Conservation (phyloP, 1,284 basidiomycete genomes). For the Boletus smithii region DNA sequence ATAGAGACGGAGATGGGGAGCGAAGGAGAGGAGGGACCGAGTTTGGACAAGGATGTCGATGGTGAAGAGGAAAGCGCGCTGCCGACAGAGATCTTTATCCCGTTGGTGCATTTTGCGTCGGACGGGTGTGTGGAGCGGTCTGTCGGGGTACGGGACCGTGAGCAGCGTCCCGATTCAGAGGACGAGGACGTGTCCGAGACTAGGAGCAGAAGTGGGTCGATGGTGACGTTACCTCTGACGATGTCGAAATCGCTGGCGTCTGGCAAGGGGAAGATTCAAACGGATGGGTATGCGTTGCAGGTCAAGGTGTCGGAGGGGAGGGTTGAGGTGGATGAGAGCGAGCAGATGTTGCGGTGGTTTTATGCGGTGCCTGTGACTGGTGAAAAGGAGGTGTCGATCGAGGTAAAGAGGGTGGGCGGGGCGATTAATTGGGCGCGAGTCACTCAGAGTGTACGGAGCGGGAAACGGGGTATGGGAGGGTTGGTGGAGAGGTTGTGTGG, state of each 20-base stretch:
- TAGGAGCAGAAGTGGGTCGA: constrained; percentile 17
- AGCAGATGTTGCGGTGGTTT: constrained; percentile 81
- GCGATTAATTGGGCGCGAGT: constrained; percentile 42
- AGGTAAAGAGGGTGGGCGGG: constrained; percentile 62
- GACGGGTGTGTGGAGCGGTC: constrained; percentile 35
- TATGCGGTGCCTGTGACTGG: constrained; percentile 63
- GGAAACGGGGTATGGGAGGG: neutral
- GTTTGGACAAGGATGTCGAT: constrained; percentile 8
- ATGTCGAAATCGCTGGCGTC: neutral
- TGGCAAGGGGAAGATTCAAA: constrained; percentile 12
- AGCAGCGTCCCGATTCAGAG: constrained; percentile 9
- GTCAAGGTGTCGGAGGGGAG: constrained; percentile 63
- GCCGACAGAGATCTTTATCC: constrained; percentile 84
- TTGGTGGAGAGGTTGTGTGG: constrained; percentile 16
- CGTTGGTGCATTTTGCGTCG: constrained; percentile 83
- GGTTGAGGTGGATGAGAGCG: constrained; percentile 56
- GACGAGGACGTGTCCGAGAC: constrained; percentile 1
- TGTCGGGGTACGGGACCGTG: neutral
- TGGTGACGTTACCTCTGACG: constrained; percentile 20
- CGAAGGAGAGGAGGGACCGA: constrained; percentile 5
- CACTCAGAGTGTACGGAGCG: neutral
- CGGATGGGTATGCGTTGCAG: constrained; percentile 38
- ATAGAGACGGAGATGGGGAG: neutral
- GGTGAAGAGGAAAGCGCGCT: constrained; percentile 33
- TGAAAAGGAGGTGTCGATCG: constrained; percentile 58